These are phyloP conservation scores for Bruguiera parviflora DNA, from an alignment of 345 rosid genomes.

Conservation along the genomic window DNA sequence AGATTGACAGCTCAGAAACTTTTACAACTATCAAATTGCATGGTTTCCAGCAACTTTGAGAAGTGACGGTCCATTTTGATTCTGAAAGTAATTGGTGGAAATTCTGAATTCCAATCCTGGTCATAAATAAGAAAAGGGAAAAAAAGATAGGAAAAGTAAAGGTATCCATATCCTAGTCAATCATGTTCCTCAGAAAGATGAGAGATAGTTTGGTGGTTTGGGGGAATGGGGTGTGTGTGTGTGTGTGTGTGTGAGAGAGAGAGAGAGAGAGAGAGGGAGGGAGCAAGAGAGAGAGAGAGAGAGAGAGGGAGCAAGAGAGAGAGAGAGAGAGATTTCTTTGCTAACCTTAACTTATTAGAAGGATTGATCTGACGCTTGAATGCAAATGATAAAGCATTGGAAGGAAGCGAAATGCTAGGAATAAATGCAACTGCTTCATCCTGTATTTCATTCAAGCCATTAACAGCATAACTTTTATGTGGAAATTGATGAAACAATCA, in stretches of 20 bases:
- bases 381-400: conserved; percentile 78
- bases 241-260: fast-evolving
- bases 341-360: conserved; percentile 78
- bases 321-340: conserved; percentile 11
- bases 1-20: not conserved
- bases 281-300: not conserved
- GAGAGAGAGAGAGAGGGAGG: no score
- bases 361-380: conserved; percentile 83
- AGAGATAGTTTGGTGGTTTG: not conserved
- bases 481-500: not conserved
- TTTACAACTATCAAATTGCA: no score
- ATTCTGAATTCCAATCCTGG: not conserved
- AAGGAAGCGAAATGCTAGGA: conserved; percentile 82
- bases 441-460: conserved; percentile 39
- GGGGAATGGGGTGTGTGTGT: not conserved
- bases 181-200: not conserved
- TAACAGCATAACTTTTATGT: conserved; percentile 9
- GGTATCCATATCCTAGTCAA: not conserved
- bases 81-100: not conserved
- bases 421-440: conserved; percentile 78
- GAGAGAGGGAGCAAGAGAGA: not conserved
- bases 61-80: no score
- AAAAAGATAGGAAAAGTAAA: not conserved
- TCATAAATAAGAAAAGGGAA: not conserved
- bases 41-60: no score